These are phyloP conservation scores for Citrus unshiu DNA, from an alignment of 345 rosid species.

Conservation along the genomic window DNA sequence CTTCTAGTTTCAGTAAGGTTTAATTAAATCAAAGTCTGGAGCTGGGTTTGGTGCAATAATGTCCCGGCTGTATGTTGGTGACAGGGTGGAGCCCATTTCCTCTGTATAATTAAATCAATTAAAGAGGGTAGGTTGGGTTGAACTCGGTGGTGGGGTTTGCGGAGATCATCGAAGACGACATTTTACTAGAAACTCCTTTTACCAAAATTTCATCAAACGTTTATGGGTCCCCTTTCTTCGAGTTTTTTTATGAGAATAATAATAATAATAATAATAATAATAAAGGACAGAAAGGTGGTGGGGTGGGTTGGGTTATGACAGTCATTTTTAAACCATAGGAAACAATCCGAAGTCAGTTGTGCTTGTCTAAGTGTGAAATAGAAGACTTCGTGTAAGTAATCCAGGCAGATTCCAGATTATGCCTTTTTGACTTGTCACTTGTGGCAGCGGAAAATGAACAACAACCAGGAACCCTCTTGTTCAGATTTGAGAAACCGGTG, in stretches of 20 bases:
- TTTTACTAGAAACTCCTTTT: background rate
- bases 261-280: no score
- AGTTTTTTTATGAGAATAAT: no score
- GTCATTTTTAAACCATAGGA: background rate
- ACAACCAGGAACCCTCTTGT: background rate
- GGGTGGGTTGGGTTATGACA: background rate
- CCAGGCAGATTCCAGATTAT: background rate
- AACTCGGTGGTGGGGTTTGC: no score
- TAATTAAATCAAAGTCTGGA: background rate
- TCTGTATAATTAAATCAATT: background rate
- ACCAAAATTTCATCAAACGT: background rate
- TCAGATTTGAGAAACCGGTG: background rate
- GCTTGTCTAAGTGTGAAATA: slow-evolving; percentile 3
- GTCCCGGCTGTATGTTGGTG: background rate
- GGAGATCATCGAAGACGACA: background rate
- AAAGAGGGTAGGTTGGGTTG: background rate
- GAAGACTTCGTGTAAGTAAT: background rate
- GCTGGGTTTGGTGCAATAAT: background rate
- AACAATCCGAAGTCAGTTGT: no score
- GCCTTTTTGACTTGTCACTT: slow-evolving; percentile 24
- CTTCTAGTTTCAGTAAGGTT: background rate
- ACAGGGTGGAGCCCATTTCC: slow-evolving; percentile 1
- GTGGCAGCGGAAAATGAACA: background rate
- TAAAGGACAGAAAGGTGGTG: no score
- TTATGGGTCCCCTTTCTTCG: no score